Evolutionary conservation across 768 basidiomycete genomes (phyloP), one percentile per base, ranked within the genome.

Genomic region (Boletus eberwhitei): DNA sequence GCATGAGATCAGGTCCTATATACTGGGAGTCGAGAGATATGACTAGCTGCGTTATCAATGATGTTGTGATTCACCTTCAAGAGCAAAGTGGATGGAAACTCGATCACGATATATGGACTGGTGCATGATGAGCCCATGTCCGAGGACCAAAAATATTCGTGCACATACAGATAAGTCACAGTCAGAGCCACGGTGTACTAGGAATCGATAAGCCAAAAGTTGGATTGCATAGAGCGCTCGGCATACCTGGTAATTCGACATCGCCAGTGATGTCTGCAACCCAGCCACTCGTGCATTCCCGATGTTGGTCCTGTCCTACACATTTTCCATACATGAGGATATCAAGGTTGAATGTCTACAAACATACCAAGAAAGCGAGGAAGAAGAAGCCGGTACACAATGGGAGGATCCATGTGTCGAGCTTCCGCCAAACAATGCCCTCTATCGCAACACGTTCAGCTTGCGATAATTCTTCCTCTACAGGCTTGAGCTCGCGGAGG

Each of bases 211-310:
- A 57, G 60, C 31, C 17, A 6, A 12, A 17, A 22, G 24, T 22
- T n/a, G 4, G 44, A 31, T 22, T 2, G 8, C 5, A 8, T 7
- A n/a, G 19, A 41, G 14, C 14, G 1, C 7, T n/a, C 6, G n/a
- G 37, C 35, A 13, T 41, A 66, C 69, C 54, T 71, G 61, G 40
- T 71, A 64, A 39, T 68, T 64, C 7, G 67, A 59, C 38, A 71
- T 59, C 4, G 17, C 70, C 44, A 87, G 64, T 44, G 81, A 76
- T 19, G 66, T 76, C 61, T 84, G 81, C 55, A 87, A 65, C 6
- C 85, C 84, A 12, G 81, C 85, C 2, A 86, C 75, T 16, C 78
- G 75, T 22, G 85, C 85, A 60, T 86, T 86, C 16, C 74, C 79
- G 34, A 85, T 75, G 59, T 84, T 84, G 17, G 62, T 66, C 41